Evolutionary conservation across 2,329 filamentous ascomycete genomes (phyloP).

Genomic region (Colletotrichum horii): DNA sequence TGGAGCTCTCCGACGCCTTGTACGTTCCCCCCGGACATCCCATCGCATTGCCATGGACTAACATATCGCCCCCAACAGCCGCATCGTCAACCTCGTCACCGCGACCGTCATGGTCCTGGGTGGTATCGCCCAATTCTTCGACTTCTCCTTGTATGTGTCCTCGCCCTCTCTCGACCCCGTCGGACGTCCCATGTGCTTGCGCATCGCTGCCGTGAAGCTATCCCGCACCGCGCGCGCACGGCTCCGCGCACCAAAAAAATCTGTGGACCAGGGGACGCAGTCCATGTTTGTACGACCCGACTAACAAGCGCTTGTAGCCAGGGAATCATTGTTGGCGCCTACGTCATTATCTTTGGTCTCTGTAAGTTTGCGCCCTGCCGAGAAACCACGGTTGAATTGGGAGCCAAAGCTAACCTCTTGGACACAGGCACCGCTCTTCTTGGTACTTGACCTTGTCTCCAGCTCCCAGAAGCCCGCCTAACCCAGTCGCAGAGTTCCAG

Average conservation of each 20-base stretch:
- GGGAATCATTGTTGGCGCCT: constrained; percentile 79
- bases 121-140: constrained; percentile 76
- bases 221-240: constrained; percentile 5
- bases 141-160: constrained; percentile 60
- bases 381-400: background rate
- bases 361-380: constrained; percentile 55
- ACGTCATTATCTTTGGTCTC: constrained; percentile 90
- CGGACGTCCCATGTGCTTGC: background rate
- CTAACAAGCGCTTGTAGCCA: constrained; percentile 52
- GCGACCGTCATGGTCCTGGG: constrained; percentile 88
- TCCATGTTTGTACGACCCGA: constrained; percentile 29
- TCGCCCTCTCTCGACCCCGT: background rate
- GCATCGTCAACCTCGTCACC: constrained; percentile 90
- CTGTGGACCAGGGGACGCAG: background rate
- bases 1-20: constrained; percentile 95
- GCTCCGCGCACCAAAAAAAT: background rate
- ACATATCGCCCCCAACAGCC: constrained; percentile 59
- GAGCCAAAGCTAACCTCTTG: constrained; percentile 23
- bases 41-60: constrained; percentile 1
- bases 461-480: background rate
- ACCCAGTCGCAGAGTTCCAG: constrained; percentile 73
- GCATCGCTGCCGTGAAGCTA: background rate
- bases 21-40: constrained; percentile 52
- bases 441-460: constrained; percentile 40
- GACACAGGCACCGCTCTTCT: constrained; percentile 69